These are phyloP conservation scores for Tinospora cordifolia DNA, from an alignment of 164 flowering plant genomes.

Conservation along the genomic window DNA sequence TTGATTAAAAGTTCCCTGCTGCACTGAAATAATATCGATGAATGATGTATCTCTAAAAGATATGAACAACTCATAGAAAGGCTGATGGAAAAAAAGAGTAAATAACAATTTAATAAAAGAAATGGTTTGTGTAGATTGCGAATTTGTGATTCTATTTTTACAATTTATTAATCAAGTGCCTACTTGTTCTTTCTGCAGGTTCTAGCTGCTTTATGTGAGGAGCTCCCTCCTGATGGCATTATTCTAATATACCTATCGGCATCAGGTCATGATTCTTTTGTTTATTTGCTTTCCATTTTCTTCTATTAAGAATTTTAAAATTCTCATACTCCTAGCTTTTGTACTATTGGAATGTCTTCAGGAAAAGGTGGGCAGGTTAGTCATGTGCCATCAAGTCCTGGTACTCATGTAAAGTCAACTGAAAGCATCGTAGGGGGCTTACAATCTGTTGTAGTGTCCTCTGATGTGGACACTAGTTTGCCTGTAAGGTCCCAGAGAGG, in stretches of 20 bases:
- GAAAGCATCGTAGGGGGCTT: slow-evolving; percentile 33
- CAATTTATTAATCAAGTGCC: background rate
- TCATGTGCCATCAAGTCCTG: slow-evolving; percentile 34
- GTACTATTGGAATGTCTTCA: slow-evolving; percentile 25
- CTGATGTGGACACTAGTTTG: slow-evolving; percentile 29
- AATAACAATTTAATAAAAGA: no score
- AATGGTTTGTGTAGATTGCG: background rate
- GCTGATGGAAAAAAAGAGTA: no score
- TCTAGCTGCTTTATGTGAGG: slow-evolving; percentile 75
- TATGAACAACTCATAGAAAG: no score
- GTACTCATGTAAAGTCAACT: slow-evolving; percentile 23
- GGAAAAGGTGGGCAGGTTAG: slow-evolving; percentile 36
- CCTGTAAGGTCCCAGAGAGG: slow-evolving; percentile 25
- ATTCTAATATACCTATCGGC: slow-evolving; percentile 77
- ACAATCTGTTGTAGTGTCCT: slow-evolving; percentile 31
- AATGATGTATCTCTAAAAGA: no score
- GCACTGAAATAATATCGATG: no score
- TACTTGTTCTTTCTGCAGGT: slow-evolving; percentile 41
- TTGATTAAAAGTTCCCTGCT: no score
- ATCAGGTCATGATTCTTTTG: slow-evolving; percentile 37
- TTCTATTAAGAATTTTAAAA: background rate
- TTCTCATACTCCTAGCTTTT: background rate
- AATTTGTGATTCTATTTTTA: background rate
- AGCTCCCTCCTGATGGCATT: slow-evolving; percentile 79
- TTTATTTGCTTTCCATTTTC: background rate